Percentiles rank a stretch among this genome's conserved stretches.
Conservation (phyloP, 2,329 filamentous ascomycete genomes). For the Xylaria polymorpha region DNA sequence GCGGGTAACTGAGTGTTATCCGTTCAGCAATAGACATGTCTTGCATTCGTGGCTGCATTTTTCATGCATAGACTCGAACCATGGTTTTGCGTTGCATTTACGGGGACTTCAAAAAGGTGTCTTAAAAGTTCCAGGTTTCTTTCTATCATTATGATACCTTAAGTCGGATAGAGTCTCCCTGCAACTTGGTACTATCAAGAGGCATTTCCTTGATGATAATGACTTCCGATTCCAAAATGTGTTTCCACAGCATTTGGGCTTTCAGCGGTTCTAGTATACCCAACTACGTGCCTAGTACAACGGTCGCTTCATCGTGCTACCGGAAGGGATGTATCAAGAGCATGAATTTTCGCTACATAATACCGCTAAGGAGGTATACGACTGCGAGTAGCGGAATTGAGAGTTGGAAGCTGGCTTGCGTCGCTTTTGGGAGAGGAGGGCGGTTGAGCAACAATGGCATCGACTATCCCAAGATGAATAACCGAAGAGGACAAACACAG, state of each 20-base stretch:
- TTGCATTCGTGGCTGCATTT: conserved; percentile 54
- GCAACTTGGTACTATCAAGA: conserved; percentile 47
- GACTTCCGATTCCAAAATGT: conserved; percentile 42
- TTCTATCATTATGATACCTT: conserved; percentile 58
- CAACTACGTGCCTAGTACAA: conserved; percentile 31
- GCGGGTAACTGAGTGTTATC: conserved; percentile 60
- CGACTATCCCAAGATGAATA: conserved; percentile 21
- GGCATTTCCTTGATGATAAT: conserved; percentile 41
- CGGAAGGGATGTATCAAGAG: conserved; percentile 5
- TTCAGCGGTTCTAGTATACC: conserved; percentile 34
- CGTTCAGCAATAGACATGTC: conserved; percentile 51
- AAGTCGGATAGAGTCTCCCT: conserved; percentile 49
- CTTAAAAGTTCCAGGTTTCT: conserved; percentile 57
- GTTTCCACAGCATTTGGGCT: conserved; percentile 42
- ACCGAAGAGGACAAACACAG: conserved; percentile 19
- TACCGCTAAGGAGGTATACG: conserved; percentile 18
- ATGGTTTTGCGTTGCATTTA: conserved; percentile 58
- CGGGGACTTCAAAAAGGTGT: conserved; percentile 56
- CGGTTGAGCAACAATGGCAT: conserved; percentile 11
- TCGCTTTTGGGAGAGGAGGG: conserved; percentile 26
- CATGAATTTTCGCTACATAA: conserved; percentile 1
- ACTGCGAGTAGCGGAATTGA: conserved; percentile 21
- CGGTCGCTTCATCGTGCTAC: conserved; percentile 36
- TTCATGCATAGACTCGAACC: conserved; percentile 58
- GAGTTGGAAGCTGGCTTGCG: conserved; percentile 40